These are phyloP conservation scores for Cladorrhinum sp. DNA, from an alignment of 2,329 filamentous ascomycete species.

Conservation along the genomic window DNA sequence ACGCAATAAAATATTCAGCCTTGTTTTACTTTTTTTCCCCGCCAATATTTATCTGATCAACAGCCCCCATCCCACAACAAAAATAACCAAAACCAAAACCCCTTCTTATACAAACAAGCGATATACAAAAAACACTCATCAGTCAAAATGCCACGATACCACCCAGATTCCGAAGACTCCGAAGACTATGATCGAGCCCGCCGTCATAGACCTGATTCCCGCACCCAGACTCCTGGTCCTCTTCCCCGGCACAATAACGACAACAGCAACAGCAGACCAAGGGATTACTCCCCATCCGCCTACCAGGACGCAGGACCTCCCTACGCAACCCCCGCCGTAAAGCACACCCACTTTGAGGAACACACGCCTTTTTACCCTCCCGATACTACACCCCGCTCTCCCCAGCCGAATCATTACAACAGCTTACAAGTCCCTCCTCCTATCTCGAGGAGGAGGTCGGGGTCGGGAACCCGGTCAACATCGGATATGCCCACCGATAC, in stretches of 20 bases:
- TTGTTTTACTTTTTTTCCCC: too few species aligned
- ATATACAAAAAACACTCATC: background rate
- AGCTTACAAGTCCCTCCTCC: background rate
- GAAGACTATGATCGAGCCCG: conserved; percentile 27
- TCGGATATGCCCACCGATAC: too few species aligned
- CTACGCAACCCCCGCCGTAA: conserved; percentile 10
- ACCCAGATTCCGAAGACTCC: conserved; percentile 4
- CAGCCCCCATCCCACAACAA: too few species aligned
- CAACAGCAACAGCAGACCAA: conserved; percentile 2
- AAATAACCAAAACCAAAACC: too few species aligned
- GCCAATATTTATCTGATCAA: too few species aligned
- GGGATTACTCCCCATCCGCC: conserved; percentile 10
- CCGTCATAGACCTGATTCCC: conserved; percentile 24
- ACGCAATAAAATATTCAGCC: too few species aligned
- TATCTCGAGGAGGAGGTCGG: conserved; percentile 2
- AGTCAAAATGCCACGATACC: conserved; percentile 15
- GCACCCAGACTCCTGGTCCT: conserved; percentile 17
- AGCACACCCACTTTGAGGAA: conserved; percentile 9
- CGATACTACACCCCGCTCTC: conserved; percentile 1
- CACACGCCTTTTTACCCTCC: conserved; percentile 12
- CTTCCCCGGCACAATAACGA: too few species aligned
- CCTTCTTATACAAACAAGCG: background rate
- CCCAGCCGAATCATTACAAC: background rate
- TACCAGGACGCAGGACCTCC: background rate
- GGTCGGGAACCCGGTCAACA: too few species aligned